Base-by-base conservation (phyloP, 495 filamentous ascomycete genomes). In the Aspergillus bertholletiae region DNA sequence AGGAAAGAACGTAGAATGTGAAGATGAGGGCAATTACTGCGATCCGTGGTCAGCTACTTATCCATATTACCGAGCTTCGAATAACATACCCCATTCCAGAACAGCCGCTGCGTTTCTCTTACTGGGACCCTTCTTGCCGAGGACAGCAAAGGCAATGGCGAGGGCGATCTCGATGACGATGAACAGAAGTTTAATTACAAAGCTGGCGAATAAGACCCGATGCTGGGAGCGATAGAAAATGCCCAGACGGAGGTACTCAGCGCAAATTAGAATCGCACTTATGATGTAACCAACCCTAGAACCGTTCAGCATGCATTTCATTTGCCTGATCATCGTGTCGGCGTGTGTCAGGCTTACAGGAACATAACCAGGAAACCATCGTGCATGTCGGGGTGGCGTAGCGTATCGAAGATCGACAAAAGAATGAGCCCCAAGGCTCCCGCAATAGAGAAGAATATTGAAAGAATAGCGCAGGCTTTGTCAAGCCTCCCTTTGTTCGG, bases 1-100 rank as follows among this genome's bases (percentile, higher is more conserved):
- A 97, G 35, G 88, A 91, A 45, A 96, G 80, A 39, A 96, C 76
- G 68, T 95, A 97, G 62, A 90, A 88, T 9, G 87, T 92, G 74
- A 96, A 98, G 56, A 97, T 76, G 60, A 97, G 85, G 21, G 92
- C 86, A 56, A 98, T 87, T 49, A 86, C 72, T 82, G 56, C 27
- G 34, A n/a, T n/a, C 35, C 20, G 34, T 21, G 57, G 51, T 56
- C 53, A 43, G 22, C 12, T 13, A 15, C n/a, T n/a, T n/a, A n/a
- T n/a, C n/a, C n/a, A n/a, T n/a, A n/a, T n/a, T n/a, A 4, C 23
- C 30, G 35, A 34, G n/a, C 28, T 11, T 6, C 17, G 22, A 1
- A 21, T 55, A n/a, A 64, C 68, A 46, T 67, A 79, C 76, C 56
- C 92, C 92, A 97, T 70, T 90, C 88, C 27, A 89, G 64, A 15